Base-by-base conservation (phyloP, 768 basidiomycete species). In the Crassisporium funariophilum region DNA sequence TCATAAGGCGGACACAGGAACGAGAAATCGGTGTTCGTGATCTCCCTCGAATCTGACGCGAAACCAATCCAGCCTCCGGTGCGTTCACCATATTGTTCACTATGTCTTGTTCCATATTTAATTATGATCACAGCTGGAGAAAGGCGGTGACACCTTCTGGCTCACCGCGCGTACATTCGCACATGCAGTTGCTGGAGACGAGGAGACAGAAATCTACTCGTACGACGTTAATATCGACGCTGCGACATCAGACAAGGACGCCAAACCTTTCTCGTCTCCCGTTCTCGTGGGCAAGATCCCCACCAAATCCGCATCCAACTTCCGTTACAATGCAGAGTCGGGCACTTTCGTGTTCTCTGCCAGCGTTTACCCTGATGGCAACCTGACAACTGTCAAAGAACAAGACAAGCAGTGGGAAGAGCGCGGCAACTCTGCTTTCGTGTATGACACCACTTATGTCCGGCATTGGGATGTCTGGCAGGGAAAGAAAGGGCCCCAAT, bases 381-480 rank as follows among this genome's bases (percentile, higher is more conserved):
- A 86, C 50, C 68, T 97, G 37, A 80, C 76, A 29, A 74, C 82
- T 8, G 85, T 86, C 19, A 78, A 75, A 52, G 74, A 81, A 55
- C 78, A 87, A 54, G 91, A 95, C 60, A 71, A 84, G 52, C 76
- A 71, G 33, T 88, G 83, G 73, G 82, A 86, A 44, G 77, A 82
- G 46, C 78, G 87, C 1, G 93, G 91, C 4, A 80, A 82, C 42
- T 75, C 77, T 1, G 92, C 89, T 1, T 64, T 76, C 48, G 83
- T 90, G 3, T 93, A 84, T 58, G 88, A 91, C 50, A 55, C 63
- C 27, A 75, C 75, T 2, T 91, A 78, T 60, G 83, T 80, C 29
- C 71, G 89, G n/a, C 88, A 91, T 41, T 92, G 90, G 88, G 82
- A 85, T 57, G 70, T 66, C 12, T 95, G 92, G 91, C 67, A 73